Base-by-base conservation (phyloP, 148 eudicot genomes). In the Limonium bicolor region DNA sequence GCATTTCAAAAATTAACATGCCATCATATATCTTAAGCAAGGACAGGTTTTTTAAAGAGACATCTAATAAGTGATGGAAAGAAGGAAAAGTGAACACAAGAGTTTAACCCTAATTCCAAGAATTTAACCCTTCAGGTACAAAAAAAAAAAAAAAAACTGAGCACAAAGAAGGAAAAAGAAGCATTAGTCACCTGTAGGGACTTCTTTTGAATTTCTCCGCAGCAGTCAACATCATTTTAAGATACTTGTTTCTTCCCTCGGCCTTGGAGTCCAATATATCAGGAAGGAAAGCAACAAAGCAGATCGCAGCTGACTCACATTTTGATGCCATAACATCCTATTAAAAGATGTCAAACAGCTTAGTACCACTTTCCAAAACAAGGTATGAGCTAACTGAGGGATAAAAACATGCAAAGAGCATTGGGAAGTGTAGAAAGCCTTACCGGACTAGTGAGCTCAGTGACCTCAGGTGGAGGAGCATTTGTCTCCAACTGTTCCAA, bases 201-300 rank as follows among this genome's bases (percentile, higher is more conserved):
- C 71, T 84, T 70, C 72, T 80, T 65, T 62, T 80, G 71, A 78
- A 90, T 62, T 84, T 90, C 60, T 78, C 86, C 2, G 97, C 95
- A 34, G 76, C 73, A 13, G 82, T 72, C 61, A 90, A 52, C 70
- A 90, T 31, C 66, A 78, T 70, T 33, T 84, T 69, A 8, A 84
- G 64, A 62, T 90, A 90, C 66, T 71, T 80, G 65, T 84, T 90
- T 64, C 97, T 72, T 50, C 97, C 95, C 52, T 84, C 95, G 5
- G 97, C 95, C 72, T 72, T 84, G 46, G 85, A 65, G 62, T 90
- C 95, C 73, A 90, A 67, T 51, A 90, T 90, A 57, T 84, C 95
- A 1, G 95, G 95, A 27, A 90, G 86, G 71, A 90, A 84, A 27
- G 93, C 67, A 46, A 84, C 80, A 60, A 90, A 90, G 65, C 97